Percentiles rank a stretch among this genome's conserved stretches.
These are phyloP conservation scores for Jatropha curcas DNA, from an alignment of 345 rosid species.

Conservation along the genomic window DNA sequence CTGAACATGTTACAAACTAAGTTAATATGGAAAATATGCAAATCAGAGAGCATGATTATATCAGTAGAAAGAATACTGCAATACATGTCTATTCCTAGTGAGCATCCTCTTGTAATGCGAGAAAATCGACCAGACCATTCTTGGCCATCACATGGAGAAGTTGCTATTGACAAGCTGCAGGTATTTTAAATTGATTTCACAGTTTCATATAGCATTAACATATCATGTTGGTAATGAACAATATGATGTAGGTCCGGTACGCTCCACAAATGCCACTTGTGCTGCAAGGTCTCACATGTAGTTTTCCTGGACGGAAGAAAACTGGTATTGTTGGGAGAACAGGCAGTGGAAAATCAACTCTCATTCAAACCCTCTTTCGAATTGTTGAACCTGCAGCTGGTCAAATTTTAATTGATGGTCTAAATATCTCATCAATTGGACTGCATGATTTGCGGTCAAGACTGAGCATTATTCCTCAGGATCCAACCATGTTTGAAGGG, in stretches of 20 bases:
- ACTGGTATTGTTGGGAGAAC: conserved; percentile 94
- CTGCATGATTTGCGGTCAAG: conserved; percentile 62
- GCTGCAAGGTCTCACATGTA: conserved; percentile 70
- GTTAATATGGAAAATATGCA: conserved; percentile 67
- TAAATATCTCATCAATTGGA: conserved; percentile 52
- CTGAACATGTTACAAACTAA: conserved; percentile 62
- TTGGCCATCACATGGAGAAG: conserved; percentile 72
- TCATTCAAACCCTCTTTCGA: conserved; percentile 59
- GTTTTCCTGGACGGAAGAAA: conserved; percentile 67
- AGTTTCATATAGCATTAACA: background rate
- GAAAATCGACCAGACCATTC: conserved; percentile 42
- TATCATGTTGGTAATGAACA: background rate
- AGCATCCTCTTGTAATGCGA: conserved; percentile 71
- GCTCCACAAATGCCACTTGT: conserved; percentile 84
- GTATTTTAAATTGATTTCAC: conserved; percentile 30
- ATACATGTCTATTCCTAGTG: conserved; percentile 63
- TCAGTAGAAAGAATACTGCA: conserved; percentile 88
- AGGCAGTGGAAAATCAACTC: conserved; percentile 77
- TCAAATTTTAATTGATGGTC: conserved; percentile 51
- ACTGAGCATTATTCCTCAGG: conserved; percentile 67
- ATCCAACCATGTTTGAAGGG: conserved; percentile 77
- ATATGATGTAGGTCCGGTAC: conserved; percentile 57
- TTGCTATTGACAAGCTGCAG: conserved; percentile 59
- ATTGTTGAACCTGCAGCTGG: conserved; percentile 62
- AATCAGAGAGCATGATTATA: conserved; percentile 72